Percentiles rank a stretch among this genome's conserved stretches.
These are phyloP conservation scores for Eimeria praecox DNA, from an alignment of 169 alveolate species.

Conservation along the genomic window DNA sequence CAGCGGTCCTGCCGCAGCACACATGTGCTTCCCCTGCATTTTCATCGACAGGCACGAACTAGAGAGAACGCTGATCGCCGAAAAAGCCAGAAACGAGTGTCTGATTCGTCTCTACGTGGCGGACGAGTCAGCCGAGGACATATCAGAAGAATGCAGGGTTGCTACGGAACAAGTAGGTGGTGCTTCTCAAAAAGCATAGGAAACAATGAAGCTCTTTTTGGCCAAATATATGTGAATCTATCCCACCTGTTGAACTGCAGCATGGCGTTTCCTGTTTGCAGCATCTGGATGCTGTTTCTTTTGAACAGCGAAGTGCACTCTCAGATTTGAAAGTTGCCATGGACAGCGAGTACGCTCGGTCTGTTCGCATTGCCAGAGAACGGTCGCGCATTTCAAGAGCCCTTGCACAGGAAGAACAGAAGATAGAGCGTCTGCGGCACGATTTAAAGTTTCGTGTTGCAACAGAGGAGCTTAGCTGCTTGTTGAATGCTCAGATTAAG, in stretches of 20 bases:
- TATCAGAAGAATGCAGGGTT: conserved; percentile 24
- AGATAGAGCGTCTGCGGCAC: background rate
- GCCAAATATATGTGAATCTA: background rate
- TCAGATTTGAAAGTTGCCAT: conserved; percentile 5
- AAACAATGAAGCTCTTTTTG: background rate
- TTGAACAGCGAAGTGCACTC: conserved; percentile 4
- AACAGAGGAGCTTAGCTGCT: background rate
- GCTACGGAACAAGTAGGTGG: conserved; percentile 33
- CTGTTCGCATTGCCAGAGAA: background rate
- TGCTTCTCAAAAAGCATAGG: background rate
- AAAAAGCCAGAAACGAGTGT: background rate
- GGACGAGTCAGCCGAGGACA: background rate
- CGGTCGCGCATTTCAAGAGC: background rate
- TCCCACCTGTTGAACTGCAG: background rate
- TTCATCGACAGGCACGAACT: conserved; percentile 35
- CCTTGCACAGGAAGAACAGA: conserved; percentile 2
- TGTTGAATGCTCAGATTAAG: conserved; percentile 13
- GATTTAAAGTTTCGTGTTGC: background rate
- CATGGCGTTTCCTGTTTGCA: background rate
- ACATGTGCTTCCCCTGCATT: background rate
- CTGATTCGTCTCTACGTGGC: conserved; percentile 1
- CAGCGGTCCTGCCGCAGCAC: background rate
- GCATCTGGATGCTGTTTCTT: conserved; percentile 3
- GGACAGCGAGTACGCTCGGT: background rate
- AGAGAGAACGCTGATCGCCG: conserved; percentile 10